Base-by-base conservation (phyloP, 2,329 filamentous ascomycete genomes). In the Penicillium verrucosum region DNA sequence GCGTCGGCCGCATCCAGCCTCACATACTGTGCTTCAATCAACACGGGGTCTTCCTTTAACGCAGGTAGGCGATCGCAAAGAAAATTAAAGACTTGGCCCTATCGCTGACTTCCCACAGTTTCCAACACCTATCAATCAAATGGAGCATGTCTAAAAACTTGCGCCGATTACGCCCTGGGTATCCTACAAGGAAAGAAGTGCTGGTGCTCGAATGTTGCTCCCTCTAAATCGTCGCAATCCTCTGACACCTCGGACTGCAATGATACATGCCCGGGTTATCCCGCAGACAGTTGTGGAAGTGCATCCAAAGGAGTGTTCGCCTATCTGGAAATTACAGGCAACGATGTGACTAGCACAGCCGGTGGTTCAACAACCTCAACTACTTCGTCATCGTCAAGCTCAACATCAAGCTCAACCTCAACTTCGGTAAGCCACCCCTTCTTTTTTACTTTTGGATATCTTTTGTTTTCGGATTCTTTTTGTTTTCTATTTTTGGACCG, bases 201-300 rank as follows among this genome's bases (percentile, higher is more conserved):
- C 65, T 81, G 79, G 78, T 81, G 79, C 64, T 77, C 78, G 9
- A 75, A 81, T 57, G 75, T 78, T 50, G 69, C 68, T 12, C 79
- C 79, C 2, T 69, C 71, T 8, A 58, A 70, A 37, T 73, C 69
- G 7, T 70, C 70, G 8, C 70, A 66, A 44, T 65, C 30, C 11
- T 32, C 68, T 14, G 54, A 61, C 23, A 42, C 47, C 4, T 65
- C 66, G 1, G 60, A 74, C 6, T 81, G 79, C 65, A 65, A 71
- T 53, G 64, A 71, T 40, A 45, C 59, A 21, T 81, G 79, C 53
- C 78, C 79, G 11, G 79, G 79, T n/a, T 81, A 76, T 63, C 73
- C 73, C n/a, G 52, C 57, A 16, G 79, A 81, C 54, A 70, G 67
- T 51, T 81, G 79, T 62, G 79, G 79, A 50, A 76, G 69, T 64